Evolutionary conservation across 331 rosid genomes (phyloP).

Genomic region (Pyracantha coccinea): DNA sequence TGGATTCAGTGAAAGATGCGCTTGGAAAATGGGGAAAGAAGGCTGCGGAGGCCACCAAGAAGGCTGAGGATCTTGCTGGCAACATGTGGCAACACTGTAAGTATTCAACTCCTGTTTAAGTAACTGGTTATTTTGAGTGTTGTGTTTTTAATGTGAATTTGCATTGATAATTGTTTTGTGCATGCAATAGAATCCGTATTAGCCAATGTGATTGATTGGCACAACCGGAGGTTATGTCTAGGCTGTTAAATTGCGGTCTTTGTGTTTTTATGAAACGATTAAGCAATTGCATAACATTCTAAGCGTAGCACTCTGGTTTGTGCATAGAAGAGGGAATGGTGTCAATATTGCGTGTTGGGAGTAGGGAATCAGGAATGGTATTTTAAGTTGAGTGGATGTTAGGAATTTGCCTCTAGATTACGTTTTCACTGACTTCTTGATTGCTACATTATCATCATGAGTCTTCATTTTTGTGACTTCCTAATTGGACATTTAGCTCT

Average conservation of each 20-base stretch:
- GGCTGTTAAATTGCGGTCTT: not conserved
- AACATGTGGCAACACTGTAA: constrained; percentile 98
- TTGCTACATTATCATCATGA: not conserved
- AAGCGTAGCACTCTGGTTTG: not conserved
- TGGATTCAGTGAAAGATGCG: constrained; percentile 75
- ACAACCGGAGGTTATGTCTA: not conserved
- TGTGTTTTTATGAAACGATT: not conserved
- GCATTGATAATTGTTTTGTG: not conserved
- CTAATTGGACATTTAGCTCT: not conserved
- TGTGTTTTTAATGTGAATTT: not conserved
- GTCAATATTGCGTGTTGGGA: not conserved
- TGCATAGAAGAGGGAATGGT: not conserved
- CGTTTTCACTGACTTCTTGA: not conserved
- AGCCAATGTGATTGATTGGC: not conserved
- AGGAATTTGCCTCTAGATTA: not conserved
- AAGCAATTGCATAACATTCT: not conserved
- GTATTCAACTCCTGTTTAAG: not conserved
- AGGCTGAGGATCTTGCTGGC: constrained; percentile 95
- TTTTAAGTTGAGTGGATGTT: not conserved
- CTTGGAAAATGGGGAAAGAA: constrained; percentile 90
- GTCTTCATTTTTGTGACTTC: not conserved
- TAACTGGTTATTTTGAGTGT: not conserved
- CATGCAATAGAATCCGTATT: not conserved
- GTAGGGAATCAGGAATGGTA: not conserved
- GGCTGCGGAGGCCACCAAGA: constrained; percentile 95